Conservation (phyloP, 106 monocot genomes). For the Dendrobium nobile region DNA sequence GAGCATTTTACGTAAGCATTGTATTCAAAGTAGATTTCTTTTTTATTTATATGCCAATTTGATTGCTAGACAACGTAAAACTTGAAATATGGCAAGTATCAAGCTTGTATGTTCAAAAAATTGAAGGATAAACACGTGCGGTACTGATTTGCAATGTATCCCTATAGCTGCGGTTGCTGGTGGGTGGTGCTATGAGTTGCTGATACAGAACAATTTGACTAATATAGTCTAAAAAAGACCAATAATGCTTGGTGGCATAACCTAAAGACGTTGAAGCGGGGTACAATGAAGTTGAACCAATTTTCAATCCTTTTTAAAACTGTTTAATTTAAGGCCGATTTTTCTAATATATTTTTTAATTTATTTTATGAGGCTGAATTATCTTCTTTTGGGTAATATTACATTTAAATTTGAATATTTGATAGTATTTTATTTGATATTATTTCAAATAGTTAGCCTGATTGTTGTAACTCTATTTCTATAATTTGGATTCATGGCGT, state of each 20-base stretch:
- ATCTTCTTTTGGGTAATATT: neutral
- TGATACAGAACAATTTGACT: neutral
- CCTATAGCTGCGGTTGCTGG: too few species aligned
- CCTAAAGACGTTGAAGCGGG: neutral
- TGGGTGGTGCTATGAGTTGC: neutral
- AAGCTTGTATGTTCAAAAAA: neutral
- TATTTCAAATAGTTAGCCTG: too few species aligned
- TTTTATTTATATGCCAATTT: neutral
- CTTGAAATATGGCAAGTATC: too few species aligned
- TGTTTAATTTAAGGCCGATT: neutral
- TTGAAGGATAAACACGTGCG: neutral
- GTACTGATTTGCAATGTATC: neutral
- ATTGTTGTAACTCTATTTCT: too few species aligned
- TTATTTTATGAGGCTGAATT: neutral
- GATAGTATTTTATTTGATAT: too few species aligned
- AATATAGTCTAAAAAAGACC: neutral
- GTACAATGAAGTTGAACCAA: neutral
- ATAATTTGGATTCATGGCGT: too few species aligned
- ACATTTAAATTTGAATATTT: too few species aligned
- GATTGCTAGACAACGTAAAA: too few species aligned
- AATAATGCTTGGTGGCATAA: neutral
- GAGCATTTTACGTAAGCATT: slow-evolving; percentile 88
- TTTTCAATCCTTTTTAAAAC: neutral
- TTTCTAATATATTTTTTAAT: neutral
- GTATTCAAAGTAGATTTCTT: slow-evolving; percentile 1